These are phyloP conservation scores for Melastoma malabathricum DNA, from an alignment of 345 rosid genomes.

Conservation along the genomic window DNA sequence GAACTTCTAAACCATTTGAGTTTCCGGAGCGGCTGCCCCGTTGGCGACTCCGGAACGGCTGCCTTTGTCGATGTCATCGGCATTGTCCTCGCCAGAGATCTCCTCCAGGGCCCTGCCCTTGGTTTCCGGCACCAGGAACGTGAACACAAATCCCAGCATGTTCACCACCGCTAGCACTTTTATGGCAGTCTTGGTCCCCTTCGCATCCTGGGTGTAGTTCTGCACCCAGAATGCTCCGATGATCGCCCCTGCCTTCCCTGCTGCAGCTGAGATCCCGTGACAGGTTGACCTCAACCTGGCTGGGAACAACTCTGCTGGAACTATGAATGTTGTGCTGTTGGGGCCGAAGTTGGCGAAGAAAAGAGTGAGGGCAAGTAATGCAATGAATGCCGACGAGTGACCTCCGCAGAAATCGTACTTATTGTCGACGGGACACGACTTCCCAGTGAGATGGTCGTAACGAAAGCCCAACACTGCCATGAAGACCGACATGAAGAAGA, in stretches of 20 bases:
- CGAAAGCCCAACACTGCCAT: conserved; percentile 37
- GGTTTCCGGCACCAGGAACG: conserved; percentile 61
- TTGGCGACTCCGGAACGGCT: not conserved
- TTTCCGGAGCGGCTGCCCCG: conserved; percentile 6
- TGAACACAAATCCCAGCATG: conserved; percentile 37
- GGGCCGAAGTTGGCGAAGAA: conserved; percentile 68
- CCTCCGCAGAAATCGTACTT: conserved; percentile 21
- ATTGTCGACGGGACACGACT: conserved; percentile 1
- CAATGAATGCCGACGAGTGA: conserved; percentile 11
- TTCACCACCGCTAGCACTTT: conserved; percentile 39
- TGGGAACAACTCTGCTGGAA: conserved; percentile 56
- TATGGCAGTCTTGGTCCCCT: conserved; percentile 25
- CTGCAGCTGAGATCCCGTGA: conserved; percentile 52
- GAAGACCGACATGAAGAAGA: conserved; percentile 46
- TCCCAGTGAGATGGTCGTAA: conserved; percentile 22
- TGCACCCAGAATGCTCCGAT: conserved; percentile 50
- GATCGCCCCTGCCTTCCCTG: conserved; percentile 54
- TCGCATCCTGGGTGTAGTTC: conserved; percentile 22
- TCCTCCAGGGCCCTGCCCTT: conserved; percentile 57
- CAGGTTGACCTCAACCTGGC: conserved; percentile 49
- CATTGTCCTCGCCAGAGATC: conserved; percentile 38
- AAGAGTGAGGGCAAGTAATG: conserved; percentile 38
- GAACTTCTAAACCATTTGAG: conserved; percentile 16
- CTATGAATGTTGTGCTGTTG: conserved; percentile 50
- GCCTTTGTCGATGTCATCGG: conserved; percentile 1